These are phyloP conservation scores for Torulaspora globosa DNA, from an alignment of 1,139 yeast species.

Conservation along the genomic window DNA sequence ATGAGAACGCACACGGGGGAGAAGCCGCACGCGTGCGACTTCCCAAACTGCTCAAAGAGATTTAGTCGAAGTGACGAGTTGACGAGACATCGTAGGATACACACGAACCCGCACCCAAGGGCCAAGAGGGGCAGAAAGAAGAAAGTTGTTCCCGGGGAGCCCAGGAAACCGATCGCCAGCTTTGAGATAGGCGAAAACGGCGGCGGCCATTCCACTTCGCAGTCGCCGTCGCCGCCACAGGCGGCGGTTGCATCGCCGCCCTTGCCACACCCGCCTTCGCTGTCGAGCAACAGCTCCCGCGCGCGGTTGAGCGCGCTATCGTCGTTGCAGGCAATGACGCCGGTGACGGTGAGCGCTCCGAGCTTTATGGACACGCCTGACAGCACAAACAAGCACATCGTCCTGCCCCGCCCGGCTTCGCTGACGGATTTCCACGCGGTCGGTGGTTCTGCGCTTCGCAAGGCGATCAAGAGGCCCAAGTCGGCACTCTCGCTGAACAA, in stretches of 20 bases:
- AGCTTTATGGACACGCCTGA: conserved; percentile 24
- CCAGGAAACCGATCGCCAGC: conserved; percentile 5
- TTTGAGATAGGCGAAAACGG: conserved; percentile 11
- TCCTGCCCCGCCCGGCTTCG: conserved; percentile 29
- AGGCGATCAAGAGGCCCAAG: conserved; percentile 19
- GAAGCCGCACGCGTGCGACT: conserved; percentile 70
- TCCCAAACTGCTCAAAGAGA: conserved; percentile 61
- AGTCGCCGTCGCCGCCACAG: conserved; percentile 10
- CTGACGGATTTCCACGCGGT: conserved; percentile 21
- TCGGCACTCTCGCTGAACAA: conserved; percentile 29
- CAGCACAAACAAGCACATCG: not conserved
- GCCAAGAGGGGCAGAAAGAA: conserved; percentile 52
- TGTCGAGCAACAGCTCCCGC: conserved; percentile 20
- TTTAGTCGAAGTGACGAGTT: conserved; percentile 67
- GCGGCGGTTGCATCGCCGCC: conserved; percentile 2
- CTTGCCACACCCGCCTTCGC: not conserved
- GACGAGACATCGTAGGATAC: conserved; percentile 63
- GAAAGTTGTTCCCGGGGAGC: conserved; percentile 23
- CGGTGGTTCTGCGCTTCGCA: conserved; percentile 3
- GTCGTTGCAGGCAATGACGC: conserved; percentile 41
- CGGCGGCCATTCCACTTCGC: conserved; percentile 1
- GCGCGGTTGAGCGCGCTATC: conserved; percentile 36
- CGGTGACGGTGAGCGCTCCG: conserved; percentile 17
- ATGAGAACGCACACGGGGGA: conserved; percentile 69
- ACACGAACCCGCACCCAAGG: conserved; percentile 51